A percentile compares a stretch with the other conserved stretches of the same genome.
Conservation (phyloP, 1,284 basidiomycete species). For the Termitomyces sp. region DNA sequence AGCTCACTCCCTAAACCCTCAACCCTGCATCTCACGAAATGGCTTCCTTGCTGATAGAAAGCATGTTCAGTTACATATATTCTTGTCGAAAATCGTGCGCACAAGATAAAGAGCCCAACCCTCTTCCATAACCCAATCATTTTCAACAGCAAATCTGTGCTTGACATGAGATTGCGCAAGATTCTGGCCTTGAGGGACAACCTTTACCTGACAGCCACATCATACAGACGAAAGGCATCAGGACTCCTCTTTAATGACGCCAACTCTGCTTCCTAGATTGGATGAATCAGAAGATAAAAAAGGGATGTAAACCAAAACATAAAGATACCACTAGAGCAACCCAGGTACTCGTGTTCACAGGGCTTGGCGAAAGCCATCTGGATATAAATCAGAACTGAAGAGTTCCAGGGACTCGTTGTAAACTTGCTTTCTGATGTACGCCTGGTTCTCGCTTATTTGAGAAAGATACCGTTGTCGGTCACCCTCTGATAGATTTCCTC, state of each 20-base stretch:
- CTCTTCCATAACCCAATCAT: conserved; percentile 67
- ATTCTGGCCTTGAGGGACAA: conserved; percentile 1
- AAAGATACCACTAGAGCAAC: conserved; percentile 55
- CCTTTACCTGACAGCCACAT: conserved; percentile 57
- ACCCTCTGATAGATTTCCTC: conserved; percentile 34
- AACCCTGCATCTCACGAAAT: conserved; percentile 63
- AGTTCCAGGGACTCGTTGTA: not conserved
- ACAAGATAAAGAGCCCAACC: conserved; percentile 64
- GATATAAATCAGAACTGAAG: conserved; percentile 4
- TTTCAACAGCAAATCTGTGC: conserved; percentile 51
- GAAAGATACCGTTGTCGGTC: conserved; percentile 39
- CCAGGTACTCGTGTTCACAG: conserved; percentile 64
- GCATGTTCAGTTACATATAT: conserved; percentile 4
- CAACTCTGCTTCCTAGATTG: conserved; percentile 58
- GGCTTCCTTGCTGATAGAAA: conserved; percentile 54
- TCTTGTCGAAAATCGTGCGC: conserved; percentile 12
- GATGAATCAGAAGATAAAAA: not conserved
- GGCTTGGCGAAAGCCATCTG: conserved; percentile 65
- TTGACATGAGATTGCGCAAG: not conserved
- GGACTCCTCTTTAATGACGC: conserved; percentile 50
- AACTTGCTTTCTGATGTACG: conserved; percentile 50
- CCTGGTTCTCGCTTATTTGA: conserved; percentile 56
- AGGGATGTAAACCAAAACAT: not conserved
- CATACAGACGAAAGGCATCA: conserved; percentile 60
- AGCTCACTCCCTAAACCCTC: conserved; percentile 61